Conservation (phyloP, 1,284 basidiomycete species). For the Microbotryomycetes sp. region DNA sequence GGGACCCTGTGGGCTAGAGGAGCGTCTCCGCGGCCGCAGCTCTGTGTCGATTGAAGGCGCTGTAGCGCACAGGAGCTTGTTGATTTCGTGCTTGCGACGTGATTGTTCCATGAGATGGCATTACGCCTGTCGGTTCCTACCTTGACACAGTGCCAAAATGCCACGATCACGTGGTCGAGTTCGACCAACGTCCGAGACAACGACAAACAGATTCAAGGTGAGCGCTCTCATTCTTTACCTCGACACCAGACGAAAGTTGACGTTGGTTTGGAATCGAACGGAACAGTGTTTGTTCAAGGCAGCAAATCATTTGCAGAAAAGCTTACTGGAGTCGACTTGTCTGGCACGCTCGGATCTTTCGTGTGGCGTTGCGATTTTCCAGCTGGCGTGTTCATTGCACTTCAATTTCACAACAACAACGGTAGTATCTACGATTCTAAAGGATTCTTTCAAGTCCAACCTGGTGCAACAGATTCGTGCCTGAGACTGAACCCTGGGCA, state of each 20-base stretch:
- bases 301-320: not conserved
- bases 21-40: no score
- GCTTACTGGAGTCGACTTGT: not conserved
- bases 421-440: not conserved
- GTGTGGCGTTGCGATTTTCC: constrained; percentile 5
- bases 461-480: constrained; percentile 11
- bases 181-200: not conserved
- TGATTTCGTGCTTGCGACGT: no score
- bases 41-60: no score
- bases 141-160: not conserved
- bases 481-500: constrained; percentile 9
- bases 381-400: constrained; percentile 8
- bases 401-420: not conserved
- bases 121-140: not conserved
- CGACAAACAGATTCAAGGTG: not conserved
- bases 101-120: not conserved
- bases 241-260: not conserved
- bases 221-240: no score
- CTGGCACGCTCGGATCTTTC: not conserved
- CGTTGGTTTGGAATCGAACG: not conserved
- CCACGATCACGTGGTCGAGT: not conserved
- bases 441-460: constrained; percentile 4
- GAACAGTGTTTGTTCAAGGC: not conserved
- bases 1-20: no score
- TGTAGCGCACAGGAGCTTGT: no score